Base-by-base conservation (phyloP, 768 basidiomycete genomes). In the Gloeophyllum trabeum region DNA sequence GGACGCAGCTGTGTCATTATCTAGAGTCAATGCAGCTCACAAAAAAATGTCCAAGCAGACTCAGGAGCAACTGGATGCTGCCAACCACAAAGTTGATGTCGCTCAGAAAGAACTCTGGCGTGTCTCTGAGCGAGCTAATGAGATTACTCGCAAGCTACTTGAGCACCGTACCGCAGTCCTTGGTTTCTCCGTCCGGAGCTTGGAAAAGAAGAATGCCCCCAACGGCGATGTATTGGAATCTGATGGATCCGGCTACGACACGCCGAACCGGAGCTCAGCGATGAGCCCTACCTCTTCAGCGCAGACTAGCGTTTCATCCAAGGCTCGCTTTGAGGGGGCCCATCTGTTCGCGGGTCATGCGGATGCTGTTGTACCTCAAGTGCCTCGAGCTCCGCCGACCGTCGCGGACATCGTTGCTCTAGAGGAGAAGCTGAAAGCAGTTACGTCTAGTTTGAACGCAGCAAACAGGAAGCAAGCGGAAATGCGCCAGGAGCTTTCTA, bases 101-200 rank as follows among this genome's bases (percentile, higher is more conserved):
- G 75, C 77, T 2, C 81, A 88, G 60, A 73, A 68, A 46, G 90
- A 91, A 49, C 61, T 86, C 4, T 78, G 73, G 67, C 71, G 74
- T 20, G 54, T 88, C 16, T 76, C 79, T 0, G 76, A 79, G 52
- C 75, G 77, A 23, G 67, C 73, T 23, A 69, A 68, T 52, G 82
- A 84, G 36, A 64, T 86, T 5, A 62, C 75, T 43, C 72, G 69
- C 41, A 71, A 66, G 42, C 61, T 93, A 6, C 70, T 90, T 43
- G 83, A 88, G 56, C 90, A 92, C 54, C 79, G 86, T 13, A 81
- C 90, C 0, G 84, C 76, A 1, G 86, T 92, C 1, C 75, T 93
- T 12, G 80, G 81, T 25, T 66, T 74, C 45, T 77, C 81, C 2
- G 70, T 90, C 13, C 72, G 77, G 35, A 71, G 61, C 48, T 69